A percentile compares a stretch with the other conserved stretches of the same genome.
phyloP scores from a whole-genome alignment of 2,329 filamentous ascomycete genomes.

The Elsinoe perseae region DNA sequence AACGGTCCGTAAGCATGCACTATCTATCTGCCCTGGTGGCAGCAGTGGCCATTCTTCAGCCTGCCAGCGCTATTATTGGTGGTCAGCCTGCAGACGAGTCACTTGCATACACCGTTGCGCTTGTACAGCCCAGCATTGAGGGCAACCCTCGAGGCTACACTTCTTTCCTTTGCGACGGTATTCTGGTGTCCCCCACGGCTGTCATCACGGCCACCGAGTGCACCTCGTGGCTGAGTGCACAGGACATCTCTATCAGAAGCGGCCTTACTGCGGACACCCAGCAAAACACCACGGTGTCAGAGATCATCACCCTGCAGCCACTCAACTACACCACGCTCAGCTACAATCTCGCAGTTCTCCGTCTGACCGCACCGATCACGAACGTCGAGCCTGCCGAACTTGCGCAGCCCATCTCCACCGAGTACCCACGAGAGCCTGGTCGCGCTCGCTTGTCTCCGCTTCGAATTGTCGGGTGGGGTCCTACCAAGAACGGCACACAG shows the following conservation, averaged over 20 bases:
- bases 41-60: not conserved
- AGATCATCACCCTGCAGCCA: conserved; percentile 11
- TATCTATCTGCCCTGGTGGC: not conserved
- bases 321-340: conserved; percentile 11
- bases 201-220: conserved; percentile 18
- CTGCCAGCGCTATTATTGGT: conserved; percentile 8
- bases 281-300: conserved; percentile 8
- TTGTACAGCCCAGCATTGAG: conserved; percentile 14
- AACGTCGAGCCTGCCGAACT: conserved; percentile 9
- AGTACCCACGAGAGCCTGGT: not conserved
- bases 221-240: not conserved
- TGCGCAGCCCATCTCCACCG: not conserved
- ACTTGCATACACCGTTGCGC: conserved; percentile 9
- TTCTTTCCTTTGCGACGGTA: conserved; percentile 18
- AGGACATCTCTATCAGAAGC: conserved; percentile 10
- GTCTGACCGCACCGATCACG: not conserved
- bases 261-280: conserved; percentile 12
- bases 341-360: conserved; percentile 15
- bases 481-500: conserved; percentile 9
- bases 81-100: not conserved
- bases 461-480: conserved; percentile 15
- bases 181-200: conserved; percentile 11
- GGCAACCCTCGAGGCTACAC: conserved; percentile 11
- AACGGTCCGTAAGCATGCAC: not conserved
- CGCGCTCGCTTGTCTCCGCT: not conserved